Base-by-base conservation (phyloP, 257 asterid genomes). In the Solanum dulcamara region DNA sequence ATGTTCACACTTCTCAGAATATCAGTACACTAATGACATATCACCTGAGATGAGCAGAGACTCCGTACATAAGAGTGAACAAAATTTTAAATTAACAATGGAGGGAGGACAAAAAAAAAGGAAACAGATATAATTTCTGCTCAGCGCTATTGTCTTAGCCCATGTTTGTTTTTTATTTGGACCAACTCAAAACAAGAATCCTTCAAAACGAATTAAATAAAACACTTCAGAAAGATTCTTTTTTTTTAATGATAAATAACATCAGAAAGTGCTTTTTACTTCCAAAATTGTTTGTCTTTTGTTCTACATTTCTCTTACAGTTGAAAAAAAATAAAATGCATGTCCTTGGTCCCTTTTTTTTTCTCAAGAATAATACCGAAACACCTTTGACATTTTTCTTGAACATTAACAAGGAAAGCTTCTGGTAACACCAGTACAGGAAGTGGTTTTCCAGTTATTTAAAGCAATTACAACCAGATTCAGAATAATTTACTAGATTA, bases 1-100 rank as follows among this genome's bases (percentile, higher is more conserved):
- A 83, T 82, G 74, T 40, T 55, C 74, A 86, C 57, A 86, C 88
- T 83, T 57, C 37, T 82, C 53, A 60, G 50, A 48, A 44, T 9
- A n/a, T 28, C 33, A 26, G 64, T 17, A 48, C 62, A 79, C 44
- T 46, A 30, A 79, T 33, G 83, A 28, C 17, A 48, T 79, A 79
- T 28, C 83, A 79, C 35, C 83, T 79, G 28, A 30, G 42, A 46
- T 79, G 40, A 79, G 28, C 22, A 48, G 44, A 79, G 64, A 79
- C 42, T 28, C 28, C 18, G n/a, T 48, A 77, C 40, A 28, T 48
- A 46, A 79, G 59, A 79, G 62, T 79, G 37, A 20, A 79, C 44
- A 79, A 48, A 26, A 17, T 46, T 46, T 79, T 28, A 79, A 79
- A 79, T 79, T 50, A 50, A 10, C 6, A 30, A 77, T 28, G 28